Base-by-base conservation (phyloP, 148 eudicot genomes). In the Persicaria tinctoria region DNA sequence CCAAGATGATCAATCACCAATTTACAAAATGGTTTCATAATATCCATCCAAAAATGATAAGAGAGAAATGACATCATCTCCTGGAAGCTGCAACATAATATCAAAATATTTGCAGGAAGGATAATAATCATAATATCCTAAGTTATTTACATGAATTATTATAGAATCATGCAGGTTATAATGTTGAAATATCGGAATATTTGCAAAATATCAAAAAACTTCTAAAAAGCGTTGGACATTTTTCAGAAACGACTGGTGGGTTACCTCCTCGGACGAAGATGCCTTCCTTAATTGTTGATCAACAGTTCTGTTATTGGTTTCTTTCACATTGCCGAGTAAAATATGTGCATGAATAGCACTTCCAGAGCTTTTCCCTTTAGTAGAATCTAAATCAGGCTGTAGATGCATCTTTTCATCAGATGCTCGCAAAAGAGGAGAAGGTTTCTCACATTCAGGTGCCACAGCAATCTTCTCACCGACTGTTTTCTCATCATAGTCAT, bases 391-490 rank as follows among this genome's bases (percentile, higher is more conserved):
- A 80, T 72, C 76, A 62, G 56, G 38, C 70, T 72, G 79, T 63
- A 48, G 70, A 49, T 73, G 70, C 64, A 59, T 48, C 50, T 54
- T 79, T 46, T 72, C 82, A 70, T 70, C 80, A 57, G 88, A 75
- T 62, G 83, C 80, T 76, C 76, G 78, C 46, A 79, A 45, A 8
- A 79, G 45, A 71, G 62, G 46, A 79, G 88, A 77, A 74, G 93
- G 88, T 84, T 87, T 92, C 83, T 86, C 91, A 74, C 77, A 74
- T 78, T 92, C 97, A 11, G 89, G 92, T 84, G 88, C 85, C 55
- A 92, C 91, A 75, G 92, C 94, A 69, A 86, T 85, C 84, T 96
- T 92, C 60, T 96, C 97, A 62, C 92, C 85, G 0, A 96, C 84
- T n/a, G 85, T 85, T 60, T 77, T 90, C 57, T 89, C 96, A 78